Base-by-base conservation (phyloP, 73 alveolate genomes). In the Tetrahymena borealis region DNA sequence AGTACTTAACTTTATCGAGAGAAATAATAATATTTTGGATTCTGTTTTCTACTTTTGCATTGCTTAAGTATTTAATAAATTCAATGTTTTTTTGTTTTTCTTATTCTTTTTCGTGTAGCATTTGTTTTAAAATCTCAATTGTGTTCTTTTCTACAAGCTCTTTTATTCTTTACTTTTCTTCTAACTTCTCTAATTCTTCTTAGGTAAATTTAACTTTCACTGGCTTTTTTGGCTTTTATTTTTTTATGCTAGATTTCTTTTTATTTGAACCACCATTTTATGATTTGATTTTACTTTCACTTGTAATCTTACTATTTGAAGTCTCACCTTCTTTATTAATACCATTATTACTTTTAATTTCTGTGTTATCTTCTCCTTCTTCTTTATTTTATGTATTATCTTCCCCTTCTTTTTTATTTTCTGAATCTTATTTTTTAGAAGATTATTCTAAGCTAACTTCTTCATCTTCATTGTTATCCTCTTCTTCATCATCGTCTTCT, bases 261-360 rank as follows among this genome's bases (percentile, higher is more conserved):
- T 85, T 96, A 93, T 78, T 94, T 94, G 92, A 96, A 92, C 78
- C 85, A 90, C 97, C 98, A 92, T 31, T 93, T 90, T 91, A 32
- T 40, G n/a, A 94, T 97, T 90, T 96, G 96, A 96, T 97, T 93
- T 77, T 96, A 79, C 92, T 94, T 96, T 32, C 96, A 94, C 43
- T 94, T 91, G 24, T 94, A 78, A 13, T 79, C 90, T 78, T 91
- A 92, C 97, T 96, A 96, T 40, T 94, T 91, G 41, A 96, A 13
- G 90, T 95, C 78, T 78, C n/a, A n/a, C n/a, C n/a, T n/a, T n/a
- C n/a, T n/a, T n/a, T n/a, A n/a, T n/a, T n/a, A n/a, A n/a, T n/a
- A n/a, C n/a, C n/a, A n/a, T n/a, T n/a, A n/a, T n/a, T n/a, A n/a
- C n/a, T n/a, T n/a, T n/a, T n/a, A n/a, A n/a, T n/a, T n/a, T n/a